These are phyloP conservation scores for Puccinia polysora DNA, from an alignment of 1,284 basidiomycete genomes.

Conservation along the genomic window DNA sequence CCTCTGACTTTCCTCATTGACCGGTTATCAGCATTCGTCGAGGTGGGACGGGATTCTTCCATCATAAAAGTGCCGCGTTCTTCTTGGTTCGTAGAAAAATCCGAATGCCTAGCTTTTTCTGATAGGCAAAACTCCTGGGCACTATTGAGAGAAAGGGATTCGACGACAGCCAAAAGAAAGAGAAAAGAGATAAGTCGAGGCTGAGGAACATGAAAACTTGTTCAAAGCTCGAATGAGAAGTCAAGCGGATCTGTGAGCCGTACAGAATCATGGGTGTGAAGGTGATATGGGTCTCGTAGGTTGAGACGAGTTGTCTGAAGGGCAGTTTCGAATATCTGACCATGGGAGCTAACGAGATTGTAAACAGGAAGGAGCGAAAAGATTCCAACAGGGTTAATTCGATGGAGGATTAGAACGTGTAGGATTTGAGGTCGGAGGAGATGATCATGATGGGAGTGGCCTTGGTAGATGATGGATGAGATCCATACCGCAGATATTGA, in stretches of 20 bases:
- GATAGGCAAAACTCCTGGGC: conserved; percentile 59
- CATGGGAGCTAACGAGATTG: conserved; percentile 55
- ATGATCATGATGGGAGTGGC: background rate
- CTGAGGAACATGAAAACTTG: too few species aligned
- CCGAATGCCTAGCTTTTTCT: conserved; percentile 58
- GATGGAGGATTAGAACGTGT: background rate
- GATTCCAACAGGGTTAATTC: background rate
- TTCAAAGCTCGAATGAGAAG: background rate
- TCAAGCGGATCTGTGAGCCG: background rate
- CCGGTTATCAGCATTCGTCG: background rate
- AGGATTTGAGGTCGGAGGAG: background rate
- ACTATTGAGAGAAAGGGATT: conserved; percentile 10
- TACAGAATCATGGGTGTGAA: conserved; percentile 63
- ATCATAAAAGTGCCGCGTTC: conserved; percentile 60
- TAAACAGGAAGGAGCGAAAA: background rate
- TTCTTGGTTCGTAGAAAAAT: conserved; percentile 58
- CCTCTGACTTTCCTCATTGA: conserved; percentile 56
- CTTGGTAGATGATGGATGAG: background rate
- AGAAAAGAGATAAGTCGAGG: too few species aligned
- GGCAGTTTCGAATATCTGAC: conserved; percentile 62
- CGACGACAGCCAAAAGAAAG: background rate
- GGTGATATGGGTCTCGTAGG: conserved; percentile 61
- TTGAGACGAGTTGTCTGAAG: conserved; percentile 59
- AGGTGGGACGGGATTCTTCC: conserved; percentile 47
- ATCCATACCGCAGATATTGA: conserved; percentile 56